Conservation (phyloP, 768 basidiomycete genomes). For the Roridomyces roridus region DNA sequence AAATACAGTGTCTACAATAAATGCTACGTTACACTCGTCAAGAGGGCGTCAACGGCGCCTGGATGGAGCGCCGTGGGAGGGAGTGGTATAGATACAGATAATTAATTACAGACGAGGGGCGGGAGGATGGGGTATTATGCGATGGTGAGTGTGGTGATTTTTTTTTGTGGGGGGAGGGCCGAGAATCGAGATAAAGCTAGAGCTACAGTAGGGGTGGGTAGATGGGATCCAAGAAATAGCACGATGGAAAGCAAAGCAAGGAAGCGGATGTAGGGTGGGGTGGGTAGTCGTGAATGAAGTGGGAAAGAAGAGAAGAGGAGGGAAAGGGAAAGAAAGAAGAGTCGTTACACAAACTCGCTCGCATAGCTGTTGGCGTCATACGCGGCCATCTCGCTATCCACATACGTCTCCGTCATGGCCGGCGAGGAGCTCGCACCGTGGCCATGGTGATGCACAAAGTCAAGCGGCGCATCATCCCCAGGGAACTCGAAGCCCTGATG, state of each 20-base stretch:
- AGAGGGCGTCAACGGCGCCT: background rate
- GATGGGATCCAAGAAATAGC: slow-evolving; percentile 10
- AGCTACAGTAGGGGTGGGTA: slow-evolving; percentile 14
- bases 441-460: background rate
- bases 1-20: slow-evolving; percentile 21
- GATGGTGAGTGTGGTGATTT: background rate
- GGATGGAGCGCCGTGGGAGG: background rate
- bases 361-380: slow-evolving; percentile 16
- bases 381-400: background rate
- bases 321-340: background rate
- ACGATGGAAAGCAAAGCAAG: background rate
- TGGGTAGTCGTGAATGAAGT: too few relatives aligned
- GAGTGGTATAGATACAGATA: slow-evolving; percentile 27
- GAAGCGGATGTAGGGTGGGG: too few relatives aligned
- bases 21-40: background rate
- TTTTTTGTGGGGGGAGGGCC: too few relatives aligned
- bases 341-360: slow-evolving; percentile 16
- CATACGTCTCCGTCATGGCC: background rate
- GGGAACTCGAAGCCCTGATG: slow-evolving; percentile 26
- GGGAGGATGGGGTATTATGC: slow-evolving; percentile 2
- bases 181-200: slow-evolving; percentile 1
- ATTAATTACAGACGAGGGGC: slow-evolving; percentile 19
- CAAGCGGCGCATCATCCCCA: slow-evolving; percentile 4
- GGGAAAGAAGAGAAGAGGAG: background rate
- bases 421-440: background rate